phyloP scores from a whole-genome alignment of 2,329 filamentous ascomycete genomes.

The Cytospora schulzeri region DNA sequence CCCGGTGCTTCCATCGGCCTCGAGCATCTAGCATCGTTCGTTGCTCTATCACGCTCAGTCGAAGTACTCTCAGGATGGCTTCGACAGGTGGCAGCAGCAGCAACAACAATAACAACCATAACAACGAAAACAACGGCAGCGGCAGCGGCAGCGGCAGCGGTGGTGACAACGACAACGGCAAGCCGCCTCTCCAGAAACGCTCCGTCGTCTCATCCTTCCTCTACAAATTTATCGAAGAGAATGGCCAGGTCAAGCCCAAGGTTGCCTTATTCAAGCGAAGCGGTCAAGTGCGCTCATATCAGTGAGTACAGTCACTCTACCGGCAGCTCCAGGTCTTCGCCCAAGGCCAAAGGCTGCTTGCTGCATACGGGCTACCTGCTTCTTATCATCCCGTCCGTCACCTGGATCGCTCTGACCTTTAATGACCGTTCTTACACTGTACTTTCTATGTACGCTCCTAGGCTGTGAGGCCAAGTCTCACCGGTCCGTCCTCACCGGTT shows the following conservation, averaged over 20 bases:
- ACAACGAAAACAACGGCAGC: too few species aligned
- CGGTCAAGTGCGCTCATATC: conserved; percentile 60
- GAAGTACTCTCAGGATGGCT: conserved; percentile 28
- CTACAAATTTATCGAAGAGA: conserved; percentile 45
- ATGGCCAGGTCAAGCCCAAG: conserved; percentile 40
- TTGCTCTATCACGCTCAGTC: not conserved
- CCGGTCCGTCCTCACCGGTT: conserved; percentile 2
- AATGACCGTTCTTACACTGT: not conserved
- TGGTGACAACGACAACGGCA: conserved; percentile 7
- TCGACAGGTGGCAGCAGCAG: conserved; percentile 1
- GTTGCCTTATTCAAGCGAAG: conserved; percentile 67
- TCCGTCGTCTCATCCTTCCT: conserved; percentile 55
- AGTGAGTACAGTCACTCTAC: conserved; percentile 42
- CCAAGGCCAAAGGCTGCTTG: not conserved
- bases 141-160: not conserved
- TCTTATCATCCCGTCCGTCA: not conserved
- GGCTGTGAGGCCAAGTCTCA: too few species aligned
- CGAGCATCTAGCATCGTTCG: not conserved
- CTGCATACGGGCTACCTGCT: conserved; percentile 2
- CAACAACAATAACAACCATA: too few species aligned
- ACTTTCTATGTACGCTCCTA: too few species aligned
- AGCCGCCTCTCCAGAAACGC: conserved; percentile 37
- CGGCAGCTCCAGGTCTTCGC: not conserved
- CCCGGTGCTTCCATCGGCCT: not conserved
- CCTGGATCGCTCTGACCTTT: not conserved